These are phyloP conservation scores for Cordyceps sp. DNA, from an alignment of 2,329 filamentous ascomycete genomes.

Conservation along the genomic window DNA sequence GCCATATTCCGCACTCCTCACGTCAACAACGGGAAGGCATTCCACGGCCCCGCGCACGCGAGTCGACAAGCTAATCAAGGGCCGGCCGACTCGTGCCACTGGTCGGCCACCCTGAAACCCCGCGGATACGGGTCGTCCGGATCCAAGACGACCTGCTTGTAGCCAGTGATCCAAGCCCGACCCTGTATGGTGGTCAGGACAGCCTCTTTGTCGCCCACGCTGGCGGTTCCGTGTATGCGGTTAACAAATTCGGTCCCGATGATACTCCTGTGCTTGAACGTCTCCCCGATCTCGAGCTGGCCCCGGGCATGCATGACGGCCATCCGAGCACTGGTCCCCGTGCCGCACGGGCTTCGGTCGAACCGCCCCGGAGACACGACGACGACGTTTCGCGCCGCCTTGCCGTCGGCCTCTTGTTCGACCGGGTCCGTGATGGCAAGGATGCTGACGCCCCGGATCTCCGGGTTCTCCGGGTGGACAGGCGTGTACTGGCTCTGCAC, in stretches of 20 bases:
- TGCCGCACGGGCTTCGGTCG: conserved; percentile 28
- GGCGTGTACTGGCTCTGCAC: conserved; percentile 17
- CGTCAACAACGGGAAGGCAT: too few species aligned
- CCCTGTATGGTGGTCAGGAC: conserved; percentile 24
- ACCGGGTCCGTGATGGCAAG: conserved; percentile 19
- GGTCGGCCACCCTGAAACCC: conserved; percentile 9
- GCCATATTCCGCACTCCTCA: too few species aligned
- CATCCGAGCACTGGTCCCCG: conserved; percentile 24
- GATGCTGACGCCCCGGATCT: conserved; percentile 22
- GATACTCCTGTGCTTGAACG: conserved; percentile 21
- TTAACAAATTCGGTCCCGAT: conserved; percentile 24
- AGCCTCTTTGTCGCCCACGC: conserved; percentile 20
- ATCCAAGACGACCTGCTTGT: conserved; percentile 25
- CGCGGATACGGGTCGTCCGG: conserved; percentile 24
- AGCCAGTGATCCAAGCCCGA: conserved; percentile 26
- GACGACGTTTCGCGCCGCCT: conserved; percentile 20
- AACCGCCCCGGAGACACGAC: conserved; percentile 27
- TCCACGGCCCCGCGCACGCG: too few species aligned
- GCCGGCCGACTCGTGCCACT: background rate
- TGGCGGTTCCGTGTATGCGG: conserved; percentile 18
- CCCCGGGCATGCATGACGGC: conserved; percentile 24
- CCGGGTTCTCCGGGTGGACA: conserved; percentile 24
- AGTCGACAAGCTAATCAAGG: too few species aligned
- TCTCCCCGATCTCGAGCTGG: conserved; percentile 17
- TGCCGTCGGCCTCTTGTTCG: conserved; percentile 6